Evolutionary conservation across 129 eudicot genomes (phyloP), one percentile per base, ranked within the genome.

Genomic region (Sambucus nigra): DNA sequence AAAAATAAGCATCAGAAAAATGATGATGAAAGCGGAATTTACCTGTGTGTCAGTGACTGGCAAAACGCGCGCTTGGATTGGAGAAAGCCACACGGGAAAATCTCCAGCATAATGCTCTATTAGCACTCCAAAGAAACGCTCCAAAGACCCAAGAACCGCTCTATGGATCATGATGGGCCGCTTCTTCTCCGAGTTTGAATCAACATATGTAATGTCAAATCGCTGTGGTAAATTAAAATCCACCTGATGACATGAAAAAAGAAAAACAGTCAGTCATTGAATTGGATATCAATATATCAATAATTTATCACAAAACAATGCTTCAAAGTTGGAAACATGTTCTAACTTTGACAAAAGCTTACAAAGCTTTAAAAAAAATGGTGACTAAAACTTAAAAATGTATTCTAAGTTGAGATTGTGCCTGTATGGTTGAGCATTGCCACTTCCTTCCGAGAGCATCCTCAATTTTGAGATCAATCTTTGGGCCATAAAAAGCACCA

Each of bases 351-450:
- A 8, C 13, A 1, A 7, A 35, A 35, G 8, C 42, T 35, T 15
- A 35, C 8, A 35, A 15, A 35, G 13, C 13, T 35, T 7, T 7
- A 8, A 7, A 35, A 35, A 35, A 35, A 35, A 1, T 12, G 42
- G 42, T 35, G 12, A 35, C 35, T 29, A 3, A 29, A 29, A 29
- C 5, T 35, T 35, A 1, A 8, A 35, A 64, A 20, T 20, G 7
- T 41, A 25, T 18, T 9, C 28, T 45, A 56, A 28, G 22, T 32
- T 46, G 16, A 47, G 28, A 13, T 51, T 49, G 25, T 66, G 68
- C 99, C 91, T 92, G 99, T 49, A 86, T 70, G 5, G 99, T 92
- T 20, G 99, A 86, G 75, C 99, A 92, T 61, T 92, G 99, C 96
- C 96, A 92, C 62, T 86, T 92, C 71, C 99, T 77, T 47, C 96